phyloP scores from a whole-genome alignment of 208 protist species.

The Leishmania turanica region DNA sequence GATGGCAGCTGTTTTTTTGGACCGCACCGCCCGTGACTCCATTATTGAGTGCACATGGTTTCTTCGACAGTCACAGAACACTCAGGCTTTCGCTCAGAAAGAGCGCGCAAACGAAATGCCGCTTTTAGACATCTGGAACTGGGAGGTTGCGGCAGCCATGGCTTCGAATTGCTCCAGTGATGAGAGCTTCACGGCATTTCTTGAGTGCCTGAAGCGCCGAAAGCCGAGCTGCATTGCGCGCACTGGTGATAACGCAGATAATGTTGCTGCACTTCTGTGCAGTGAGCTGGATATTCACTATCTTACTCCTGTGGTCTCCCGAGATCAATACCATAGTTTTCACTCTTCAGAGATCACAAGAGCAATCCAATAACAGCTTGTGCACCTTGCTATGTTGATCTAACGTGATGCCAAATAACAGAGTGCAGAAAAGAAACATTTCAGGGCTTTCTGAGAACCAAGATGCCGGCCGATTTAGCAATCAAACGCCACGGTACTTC shows the following conservation, averaged over 20 bases:
- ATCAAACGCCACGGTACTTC: not conserved
- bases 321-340: not conserved
- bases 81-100: not conserved
- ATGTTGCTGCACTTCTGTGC: slow-evolving; percentile 14
- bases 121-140: slow-evolving; percentile 27
- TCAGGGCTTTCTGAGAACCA: not conserved
- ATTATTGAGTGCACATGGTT: slow-evolving; percentile 29
- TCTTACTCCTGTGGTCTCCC: not conserved
- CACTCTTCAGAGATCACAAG: not conserved
- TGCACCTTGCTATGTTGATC: not conserved
- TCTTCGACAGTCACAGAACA: not conserved
- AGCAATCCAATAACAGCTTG: not conserved
- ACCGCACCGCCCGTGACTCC: slow-evolving; percentile 13
- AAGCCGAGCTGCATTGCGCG: not conserved
- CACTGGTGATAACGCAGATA: not conserved
- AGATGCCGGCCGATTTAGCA: not conserved
- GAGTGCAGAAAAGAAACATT: not conserved
- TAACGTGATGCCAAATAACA: not conserved
- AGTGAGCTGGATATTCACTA: slow-evolving; percentile 16
- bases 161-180: slow-evolving; percentile 66
- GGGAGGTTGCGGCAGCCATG: slow-evolving; percentile 63
- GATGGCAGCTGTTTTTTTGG: slow-evolving; percentile 44
- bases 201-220: slow-evolving; percentile 16
- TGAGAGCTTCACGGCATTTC: slow-evolving; percentile 12
- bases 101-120: not conserved